These are phyloP conservation scores for Lumnitzera racemosa DNA, from an alignment of 345 rosid species.

Conservation along the genomic window DNA sequence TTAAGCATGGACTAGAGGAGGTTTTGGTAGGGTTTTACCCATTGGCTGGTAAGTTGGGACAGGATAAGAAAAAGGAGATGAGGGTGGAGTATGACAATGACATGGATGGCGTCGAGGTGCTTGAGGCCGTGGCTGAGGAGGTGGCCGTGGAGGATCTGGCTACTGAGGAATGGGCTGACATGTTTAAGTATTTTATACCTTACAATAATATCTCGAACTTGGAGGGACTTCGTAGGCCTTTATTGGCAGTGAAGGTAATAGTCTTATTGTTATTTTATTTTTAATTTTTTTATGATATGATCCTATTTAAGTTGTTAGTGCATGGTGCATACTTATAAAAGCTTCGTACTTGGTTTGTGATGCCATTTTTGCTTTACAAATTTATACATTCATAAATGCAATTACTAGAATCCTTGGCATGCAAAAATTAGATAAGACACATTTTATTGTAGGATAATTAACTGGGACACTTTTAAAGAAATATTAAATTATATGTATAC, in stretches of 20 bases:
- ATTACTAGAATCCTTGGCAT: too few relatives aligned
- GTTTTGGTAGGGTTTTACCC: conserved; percentile 76
- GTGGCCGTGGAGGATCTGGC: conserved; percentile 57
- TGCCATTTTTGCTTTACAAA: too few relatives aligned
- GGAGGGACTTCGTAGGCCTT: conserved; percentile 66
- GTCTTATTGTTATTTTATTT: background rate
- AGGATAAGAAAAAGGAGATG: conserved; percentile 74
- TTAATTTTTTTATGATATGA: too few relatives aligned
- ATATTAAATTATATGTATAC: too few relatives aligned
- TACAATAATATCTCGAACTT: conserved; percentile 59
- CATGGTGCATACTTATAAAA: background rate
- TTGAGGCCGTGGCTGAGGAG: conserved; percentile 48
- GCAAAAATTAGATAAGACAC: too few relatives aligned
- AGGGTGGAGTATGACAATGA: conserved; percentile 70
- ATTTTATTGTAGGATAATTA: too few relatives aligned
- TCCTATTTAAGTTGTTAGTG: too few relatives aligned
- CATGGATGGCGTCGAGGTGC: conserved; percentile 80
- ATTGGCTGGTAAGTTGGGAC: conserved; percentile 75
- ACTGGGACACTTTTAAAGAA: too few relatives aligned
- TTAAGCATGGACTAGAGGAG: conserved; percentile 57
- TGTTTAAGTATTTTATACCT: conserved; percentile 65
- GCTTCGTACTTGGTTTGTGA: background rate
- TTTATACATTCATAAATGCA: too few relatives aligned
- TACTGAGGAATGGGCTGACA: conserved; percentile 45
- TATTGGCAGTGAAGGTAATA: conserved; percentile 67